A percentile compares a stretch with the other conserved stretches of the same genome.
Evolutionary conservation across 2,329 filamentous ascomycete genomes (phyloP).

Genomic region (Paecilomyces niveus): DNA sequence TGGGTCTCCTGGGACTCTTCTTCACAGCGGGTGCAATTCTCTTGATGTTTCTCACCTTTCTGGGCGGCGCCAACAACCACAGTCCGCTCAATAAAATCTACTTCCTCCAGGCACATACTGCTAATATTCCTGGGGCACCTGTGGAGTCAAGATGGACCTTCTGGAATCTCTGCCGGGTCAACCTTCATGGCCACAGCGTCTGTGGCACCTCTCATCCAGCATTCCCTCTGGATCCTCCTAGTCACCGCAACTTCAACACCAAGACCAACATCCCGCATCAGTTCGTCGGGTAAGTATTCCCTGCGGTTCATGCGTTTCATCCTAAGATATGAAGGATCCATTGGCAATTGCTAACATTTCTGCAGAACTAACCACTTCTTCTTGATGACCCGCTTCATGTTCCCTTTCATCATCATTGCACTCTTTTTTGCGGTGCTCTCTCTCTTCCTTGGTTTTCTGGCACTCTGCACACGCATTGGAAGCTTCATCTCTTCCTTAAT

Average conservation of each 20-base stretch:
- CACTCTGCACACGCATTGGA: constrained; percentile 47
- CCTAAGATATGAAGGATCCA: too few species aligned
- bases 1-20: constrained; percentile 53
- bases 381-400: constrained; percentile 85
- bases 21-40: constrained; percentile 56
- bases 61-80: constrained; percentile 51
- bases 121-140: constrained; percentile 62
- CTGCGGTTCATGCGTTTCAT: constrained; percentile 21
- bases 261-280: constrained; percentile 44
- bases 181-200: constrained; percentile 48
- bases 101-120: constrained; percentile 76
- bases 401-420: constrained; percentile 80
- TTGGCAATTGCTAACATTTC: constrained; percentile 2
- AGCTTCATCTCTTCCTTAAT: constrained; percentile 47
- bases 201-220: constrained; percentile 59
- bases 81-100: constrained; percentile 67
- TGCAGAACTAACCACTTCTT: constrained; percentile 60
- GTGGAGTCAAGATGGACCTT: constrained; percentile 76
- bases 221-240: constrained; percentile 58
- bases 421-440: constrained; percentile 61
- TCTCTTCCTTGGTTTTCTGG: constrained; percentile 39
- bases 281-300: constrained; percentile 45
- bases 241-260: constrained; percentile 52
- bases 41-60: constrained; percentile 59
- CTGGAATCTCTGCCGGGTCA: constrained; percentile 70